Evolutionary conservation across 2,329 filamentous ascomycete species (phyloP).

Genomic region (Myriosclerotinia curreyana): DNA sequence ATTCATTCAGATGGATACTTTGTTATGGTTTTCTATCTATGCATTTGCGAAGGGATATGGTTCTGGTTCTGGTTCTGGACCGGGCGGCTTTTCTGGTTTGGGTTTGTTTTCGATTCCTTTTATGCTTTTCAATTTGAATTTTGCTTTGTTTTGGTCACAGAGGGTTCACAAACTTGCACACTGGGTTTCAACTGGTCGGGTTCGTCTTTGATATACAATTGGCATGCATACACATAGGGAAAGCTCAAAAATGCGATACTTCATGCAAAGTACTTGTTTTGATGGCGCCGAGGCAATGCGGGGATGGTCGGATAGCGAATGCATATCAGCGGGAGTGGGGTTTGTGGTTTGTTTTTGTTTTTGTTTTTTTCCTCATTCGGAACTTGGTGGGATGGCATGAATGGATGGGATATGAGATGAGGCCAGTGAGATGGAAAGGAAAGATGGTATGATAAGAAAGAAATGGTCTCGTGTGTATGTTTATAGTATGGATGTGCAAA

Average conservation of each 20-base stretch:
- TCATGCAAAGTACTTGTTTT: conserved; percentile 17
- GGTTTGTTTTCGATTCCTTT: conserved; percentile 24
- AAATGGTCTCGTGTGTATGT: conserved; percentile 14
- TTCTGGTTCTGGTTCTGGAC: conserved; percentile 27
- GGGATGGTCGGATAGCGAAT: conserved; percentile 9
- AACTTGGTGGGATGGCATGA: conserved; percentile 7
- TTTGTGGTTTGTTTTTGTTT: conserved; percentile 4
- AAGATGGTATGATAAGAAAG: conserved; percentile 14
- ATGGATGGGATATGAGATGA: conserved; percentile 19
- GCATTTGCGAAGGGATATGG: conserved; percentile 36
- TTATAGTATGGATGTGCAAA: conserved; percentile 15
- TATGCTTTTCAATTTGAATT: background rate
- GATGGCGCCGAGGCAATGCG: conserved; percentile 12
- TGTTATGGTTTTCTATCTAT: conserved; percentile 31
- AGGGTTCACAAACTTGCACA: conserved; percentile 23
- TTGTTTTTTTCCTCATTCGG: conserved; percentile 3
- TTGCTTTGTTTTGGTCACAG: conserved; percentile 21
- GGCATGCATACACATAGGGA: conserved; percentile 23
- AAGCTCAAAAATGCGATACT: conserved; percentile 13
- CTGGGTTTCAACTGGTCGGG: conserved; percentile 18
- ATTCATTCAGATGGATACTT: conserved; percentile 27
- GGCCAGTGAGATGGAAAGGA: conserved; percentile 10
- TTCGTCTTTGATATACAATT: conserved; percentile 24
- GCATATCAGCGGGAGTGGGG: conserved; percentile 16
- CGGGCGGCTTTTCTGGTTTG: conserved; percentile 21